Conservation (phyloP, 352 stramenopile genomes). For the Globisporangium paroecandrum region DNA sequence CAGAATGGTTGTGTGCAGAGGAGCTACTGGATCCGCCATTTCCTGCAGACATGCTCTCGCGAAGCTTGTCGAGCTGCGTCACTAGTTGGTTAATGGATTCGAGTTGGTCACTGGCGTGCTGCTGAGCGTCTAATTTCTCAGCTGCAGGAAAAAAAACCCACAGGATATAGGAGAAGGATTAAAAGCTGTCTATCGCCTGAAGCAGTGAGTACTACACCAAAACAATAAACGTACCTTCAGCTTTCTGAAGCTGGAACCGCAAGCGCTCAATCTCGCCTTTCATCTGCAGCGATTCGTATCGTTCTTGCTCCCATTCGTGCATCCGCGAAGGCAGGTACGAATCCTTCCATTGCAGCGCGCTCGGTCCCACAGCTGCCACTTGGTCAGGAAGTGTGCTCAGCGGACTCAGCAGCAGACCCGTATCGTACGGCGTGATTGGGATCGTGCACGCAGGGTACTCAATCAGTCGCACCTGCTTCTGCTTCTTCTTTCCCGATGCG, state of each 20-base stretch:
- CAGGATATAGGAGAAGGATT: not conserved
- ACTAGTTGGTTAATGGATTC: constrained; percentile 84
- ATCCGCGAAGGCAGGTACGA: constrained; percentile 70
- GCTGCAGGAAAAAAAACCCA: constrained; percentile 24
- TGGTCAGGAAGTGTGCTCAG: constrained; percentile 63
- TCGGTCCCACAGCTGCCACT: constrained; percentile 59
- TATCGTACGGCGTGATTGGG: constrained; percentile 62
- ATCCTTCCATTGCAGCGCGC: constrained; percentile 69
- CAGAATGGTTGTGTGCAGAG: not conserved
- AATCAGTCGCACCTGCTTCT: constrained; percentile 48
- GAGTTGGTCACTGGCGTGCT: constrained; percentile 71
- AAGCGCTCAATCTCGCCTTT: constrained; percentile 77
- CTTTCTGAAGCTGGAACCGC: constrained; percentile 65
- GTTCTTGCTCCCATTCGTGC: constrained; percentile 74
- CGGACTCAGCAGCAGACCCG: constrained; percentile 63
- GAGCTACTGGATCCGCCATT: not conserved
- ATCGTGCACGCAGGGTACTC: constrained; percentile 67
- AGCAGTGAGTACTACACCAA: not conserved
- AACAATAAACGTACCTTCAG: constrained; percentile 43
- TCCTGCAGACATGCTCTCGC: constrained; percentile 28
- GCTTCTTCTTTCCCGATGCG: constrained; percentile 35
- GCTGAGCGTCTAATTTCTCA: constrained; percentile 70
- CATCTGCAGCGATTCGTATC: constrained; percentile 69
- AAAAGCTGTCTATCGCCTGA: not conserved
- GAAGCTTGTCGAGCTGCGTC: constrained; percentile 65